Percentiles rank a stretch among this genome's conserved stretches.
Conservation (phyloP, 768 basidiomycete genomes). For the Lactifluus piperatus region DNA sequence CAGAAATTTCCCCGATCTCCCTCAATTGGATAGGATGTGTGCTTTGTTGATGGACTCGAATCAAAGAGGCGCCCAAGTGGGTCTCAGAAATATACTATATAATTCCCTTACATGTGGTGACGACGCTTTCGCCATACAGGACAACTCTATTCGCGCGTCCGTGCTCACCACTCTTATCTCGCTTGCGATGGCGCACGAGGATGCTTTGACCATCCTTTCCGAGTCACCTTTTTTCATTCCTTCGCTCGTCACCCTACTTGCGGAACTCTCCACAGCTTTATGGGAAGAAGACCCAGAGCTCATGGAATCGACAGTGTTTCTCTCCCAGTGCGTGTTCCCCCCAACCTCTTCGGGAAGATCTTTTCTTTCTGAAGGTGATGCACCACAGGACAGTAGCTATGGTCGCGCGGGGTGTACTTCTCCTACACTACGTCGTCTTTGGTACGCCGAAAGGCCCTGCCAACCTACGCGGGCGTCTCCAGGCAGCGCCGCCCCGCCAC, state of each 20-base stretch:
- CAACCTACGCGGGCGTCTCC: conserved; percentile 51
- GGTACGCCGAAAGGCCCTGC: conserved; percentile 27
- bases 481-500: conserved; percentile 41
- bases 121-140: conserved; percentile 22
- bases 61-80: conserved; percentile 21
- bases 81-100: neutral
- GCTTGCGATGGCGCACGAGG: conserved; percentile 32
- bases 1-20: conserved; percentile 20
- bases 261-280: conserved; percentile 42
- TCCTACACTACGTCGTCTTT: conserved; percentile 59
- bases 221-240: conserved; percentile 53
- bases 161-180: conserved; percentile 36
- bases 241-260: conserved; percentile 50
- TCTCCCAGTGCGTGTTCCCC: conserved; percentile 30
- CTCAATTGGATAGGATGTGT: conserved; percentile 28
- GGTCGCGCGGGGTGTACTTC: conserved; percentile 43
- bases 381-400: conserved; percentile 39
- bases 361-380: conserved; percentile 9
- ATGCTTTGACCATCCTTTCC: conserved; percentile 31
- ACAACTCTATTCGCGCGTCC: conserved; percentile 28
- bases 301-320: conserved; percentile 28
- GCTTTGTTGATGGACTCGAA: conserved; percentile 23
- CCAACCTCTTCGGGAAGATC: neutral
- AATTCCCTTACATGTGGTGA: neutral
- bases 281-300: conserved; percentile 57